Percentiles rank a stretch among this genome's conserved stretches.
phyloP scores from a whole-genome alignment of 2,329 filamentous ascomycete genomes.

The Cadophora malorum region DNA sequence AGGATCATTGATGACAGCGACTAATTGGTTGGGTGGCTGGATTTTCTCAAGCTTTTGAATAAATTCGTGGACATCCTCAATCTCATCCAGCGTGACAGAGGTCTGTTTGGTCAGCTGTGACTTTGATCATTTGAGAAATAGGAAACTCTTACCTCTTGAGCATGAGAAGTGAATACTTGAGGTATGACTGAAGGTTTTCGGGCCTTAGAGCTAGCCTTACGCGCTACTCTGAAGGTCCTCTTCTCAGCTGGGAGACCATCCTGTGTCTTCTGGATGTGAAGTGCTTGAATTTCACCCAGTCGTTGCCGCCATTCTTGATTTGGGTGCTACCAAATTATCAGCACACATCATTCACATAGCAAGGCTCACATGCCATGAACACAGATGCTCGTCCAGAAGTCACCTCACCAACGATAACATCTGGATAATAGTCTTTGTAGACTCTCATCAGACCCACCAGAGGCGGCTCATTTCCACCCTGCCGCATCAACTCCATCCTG shows the following conservation, averaged over 20 bases:
- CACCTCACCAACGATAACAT: slow-evolving; percentile 79
- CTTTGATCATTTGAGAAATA: background rate
- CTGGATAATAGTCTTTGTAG: slow-evolving; percentile 92
- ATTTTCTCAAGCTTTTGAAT: slow-evolving; percentile 78
- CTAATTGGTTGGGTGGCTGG: slow-evolving; percentile 81
- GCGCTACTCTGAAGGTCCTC: slow-evolving; percentile 69
- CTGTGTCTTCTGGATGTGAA: slow-evolving; percentile 56
- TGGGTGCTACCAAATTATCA: slow-evolving; percentile 60
- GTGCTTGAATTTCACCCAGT: slow-evolving; percentile 70
- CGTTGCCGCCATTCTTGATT: slow-evolving; percentile 76
- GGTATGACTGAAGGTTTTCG: slow-evolving; percentile 64
- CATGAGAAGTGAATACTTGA: slow-evolving; percentile 75
- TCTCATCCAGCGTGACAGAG: slow-evolving; percentile 76
- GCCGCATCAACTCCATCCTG: slow-evolving; percentile 64
- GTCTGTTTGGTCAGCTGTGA: slow-evolving; percentile 48
- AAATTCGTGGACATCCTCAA: slow-evolving; percentile 73
- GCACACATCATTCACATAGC: background rate
- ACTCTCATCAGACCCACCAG: slow-evolving; percentile 77
- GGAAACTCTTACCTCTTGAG: slow-evolving; percentile 62
- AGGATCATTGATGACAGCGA: slow-evolving; percentile 77
- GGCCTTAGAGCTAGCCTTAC: slow-evolving; percentile 54
- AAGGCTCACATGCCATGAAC: slow-evolving; percentile 57
- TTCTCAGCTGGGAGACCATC: slow-evolving; percentile 50
- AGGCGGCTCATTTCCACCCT: slow-evolving; percentile 74
- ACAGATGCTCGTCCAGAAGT: slow-evolving; percentile 65